These are phyloP conservation scores for Isatis lusitanica DNA, from an alignment of 441 rosid genomes.

Conservation along the genomic window DNA sequence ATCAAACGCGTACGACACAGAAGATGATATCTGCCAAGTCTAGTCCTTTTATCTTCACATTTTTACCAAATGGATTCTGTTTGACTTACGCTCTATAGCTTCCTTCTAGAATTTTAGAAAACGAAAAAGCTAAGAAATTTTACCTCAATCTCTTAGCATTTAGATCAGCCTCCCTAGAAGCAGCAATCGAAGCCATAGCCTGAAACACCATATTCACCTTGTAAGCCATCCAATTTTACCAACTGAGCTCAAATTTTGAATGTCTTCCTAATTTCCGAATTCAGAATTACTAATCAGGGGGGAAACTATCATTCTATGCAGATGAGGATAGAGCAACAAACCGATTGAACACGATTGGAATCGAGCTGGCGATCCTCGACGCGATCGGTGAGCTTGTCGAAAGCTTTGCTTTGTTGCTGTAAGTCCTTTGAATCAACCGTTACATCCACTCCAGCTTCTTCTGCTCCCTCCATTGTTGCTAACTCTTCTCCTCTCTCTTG, in stretches of 20 bases:
- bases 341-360: constrained; percentile 92
- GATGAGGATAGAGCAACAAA: constrained; percentile 6
- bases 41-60: neutral
- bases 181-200: constrained; percentile 98
- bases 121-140: neutral
- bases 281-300: neutral
- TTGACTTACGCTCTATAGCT: neutral
- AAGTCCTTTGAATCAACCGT: constrained; percentile 77
- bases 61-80: neutral
- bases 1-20: neutral
- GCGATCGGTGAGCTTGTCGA: constrained; percentile 88
- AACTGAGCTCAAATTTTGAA: neutral
- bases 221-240: neutral
- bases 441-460: constrained; percentile 60
- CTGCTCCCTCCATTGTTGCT: constrained; percentile 61
- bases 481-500: constrained; percentile 16
- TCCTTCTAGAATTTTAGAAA: neutral
- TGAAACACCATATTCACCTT: constrained; percentile 26
- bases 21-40: neutral
- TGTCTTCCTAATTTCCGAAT: neutral
- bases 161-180: constrained; percentile 79
- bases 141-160: constrained; percentile 90
- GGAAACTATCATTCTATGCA: neutral
- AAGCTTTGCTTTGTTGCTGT: constrained; percentile 95
- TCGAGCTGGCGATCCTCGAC: constrained; percentile 97